Conservation (phyloP, 73 alveolate species). For the Paramecium octaurelia region DNA sequence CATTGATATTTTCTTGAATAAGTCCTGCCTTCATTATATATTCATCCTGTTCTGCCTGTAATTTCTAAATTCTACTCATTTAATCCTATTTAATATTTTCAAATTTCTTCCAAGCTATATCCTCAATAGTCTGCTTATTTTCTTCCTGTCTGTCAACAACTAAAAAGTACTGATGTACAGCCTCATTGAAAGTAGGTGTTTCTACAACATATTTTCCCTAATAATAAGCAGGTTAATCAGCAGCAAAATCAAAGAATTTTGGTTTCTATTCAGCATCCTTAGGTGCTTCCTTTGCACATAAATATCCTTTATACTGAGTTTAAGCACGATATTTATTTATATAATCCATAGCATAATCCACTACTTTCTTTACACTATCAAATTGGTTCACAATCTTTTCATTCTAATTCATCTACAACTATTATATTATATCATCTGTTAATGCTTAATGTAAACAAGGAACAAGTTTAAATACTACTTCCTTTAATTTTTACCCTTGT, state of each 20-base stretch:
- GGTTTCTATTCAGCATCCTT: conserved; percentile 54
- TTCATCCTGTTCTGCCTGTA: conserved; percentile 75
- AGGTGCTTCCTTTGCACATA: conserved; percentile 52
- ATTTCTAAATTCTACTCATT: conserved; percentile 71
- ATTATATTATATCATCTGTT: conserved; percentile 74
- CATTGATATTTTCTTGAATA: conserved; percentile 70
- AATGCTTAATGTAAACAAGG: conserved; percentile 76
- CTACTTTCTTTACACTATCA: conserved; percentile 67
- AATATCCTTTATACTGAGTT: conserved; percentile 34
- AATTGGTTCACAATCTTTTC: conserved; percentile 60
- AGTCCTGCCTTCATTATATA: conserved; percentile 77
- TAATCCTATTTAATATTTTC: conserved; percentile 81
- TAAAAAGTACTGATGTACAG: conserved; percentile 75
- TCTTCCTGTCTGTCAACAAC: conserved; percentile 74
- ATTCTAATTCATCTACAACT: conserved; percentile 63
- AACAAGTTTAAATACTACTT: conserved; percentile 66
- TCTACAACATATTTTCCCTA: conserved; percentile 60
- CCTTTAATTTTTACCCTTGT: conserved; percentile 57
- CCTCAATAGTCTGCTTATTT: conserved; percentile 12
- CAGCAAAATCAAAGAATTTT: conserved; percentile 67
- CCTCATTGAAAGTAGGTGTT: conserved; percentile 72
- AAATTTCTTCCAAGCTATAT: conserved; percentile 76
- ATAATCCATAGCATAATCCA: conserved; percentile 62
- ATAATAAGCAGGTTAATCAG: conserved; percentile 62
- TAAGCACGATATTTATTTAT: conserved; percentile 50